A percentile compares a stretch with the other conserved stretches of the same genome.
These are phyloP conservation scores for Chlamydomonas applanata DNA, from an alignment of 139 green algal species.

Conservation along the genomic window DNA sequence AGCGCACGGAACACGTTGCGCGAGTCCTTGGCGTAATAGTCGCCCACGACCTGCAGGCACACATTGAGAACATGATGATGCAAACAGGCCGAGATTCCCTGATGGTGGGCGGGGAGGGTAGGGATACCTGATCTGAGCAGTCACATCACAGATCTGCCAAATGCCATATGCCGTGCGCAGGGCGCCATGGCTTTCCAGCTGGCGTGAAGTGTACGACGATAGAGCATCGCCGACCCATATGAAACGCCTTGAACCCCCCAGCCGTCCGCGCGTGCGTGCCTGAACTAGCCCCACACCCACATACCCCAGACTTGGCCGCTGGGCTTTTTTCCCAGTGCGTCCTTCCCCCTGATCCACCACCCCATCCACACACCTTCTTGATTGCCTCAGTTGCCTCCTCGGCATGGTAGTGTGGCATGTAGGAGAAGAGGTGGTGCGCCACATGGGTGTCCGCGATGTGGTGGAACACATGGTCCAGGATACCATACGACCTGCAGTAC, in stretches of 20 bases:
- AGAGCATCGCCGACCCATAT: too few species aligned
- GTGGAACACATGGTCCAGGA: conserved; percentile 78
- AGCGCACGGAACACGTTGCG: conserved; percentile 63
- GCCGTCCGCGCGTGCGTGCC: too few species aligned
- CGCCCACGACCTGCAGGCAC: conserved; percentile 56
- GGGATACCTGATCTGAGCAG: too few species aligned
- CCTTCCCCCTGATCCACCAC: not conserved
- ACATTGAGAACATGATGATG: not conserved
- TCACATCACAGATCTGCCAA: too few species aligned
- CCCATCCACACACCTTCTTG: conserved; percentile 35
- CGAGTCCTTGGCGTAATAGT: conserved; percentile 73
- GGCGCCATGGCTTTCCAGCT: too few species aligned
- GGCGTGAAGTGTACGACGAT: too few species aligned
- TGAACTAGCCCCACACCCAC: not conserved
- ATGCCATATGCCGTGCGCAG: too few species aligned
- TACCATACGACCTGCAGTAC: conserved; percentile 67
- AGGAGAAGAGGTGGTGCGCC: conserved; percentile 89
- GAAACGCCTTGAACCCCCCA: too few species aligned
- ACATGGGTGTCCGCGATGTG: conserved; percentile 94
- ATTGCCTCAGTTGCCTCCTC: conserved; percentile 79
- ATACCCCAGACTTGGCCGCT: not conserved
- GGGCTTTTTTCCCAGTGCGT: not conserved
- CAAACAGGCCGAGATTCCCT: too few species aligned
- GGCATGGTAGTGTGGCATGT: conserved; percentile 92
- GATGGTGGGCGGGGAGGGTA: too few species aligned